Evolutionary conservation across 2,329 filamentous ascomycete genomes (phyloP).

Genomic region (Cytospora piceae): DNA sequence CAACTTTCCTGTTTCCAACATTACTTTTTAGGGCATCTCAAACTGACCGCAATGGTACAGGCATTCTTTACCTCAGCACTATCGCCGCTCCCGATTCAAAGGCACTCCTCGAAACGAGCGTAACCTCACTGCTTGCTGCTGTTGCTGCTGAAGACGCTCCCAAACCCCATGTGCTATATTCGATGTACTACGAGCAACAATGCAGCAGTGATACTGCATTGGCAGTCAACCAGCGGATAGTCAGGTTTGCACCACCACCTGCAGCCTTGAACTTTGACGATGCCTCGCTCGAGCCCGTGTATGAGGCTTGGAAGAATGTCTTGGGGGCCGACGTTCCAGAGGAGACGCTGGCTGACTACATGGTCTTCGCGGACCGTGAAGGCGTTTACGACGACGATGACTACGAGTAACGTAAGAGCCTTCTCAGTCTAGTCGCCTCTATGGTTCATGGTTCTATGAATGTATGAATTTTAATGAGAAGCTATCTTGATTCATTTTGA

Average conservation of each 20-base stretch:
- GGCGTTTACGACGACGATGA: conserved; percentile 60
- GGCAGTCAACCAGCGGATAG: conserved; percentile 47
- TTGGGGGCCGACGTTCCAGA: conserved; percentile 52
- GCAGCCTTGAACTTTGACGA: conserved; percentile 78
- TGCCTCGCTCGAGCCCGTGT: conserved; percentile 65
- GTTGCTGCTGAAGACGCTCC: conserved; percentile 34
- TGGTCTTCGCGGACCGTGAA: conserved; percentile 79
- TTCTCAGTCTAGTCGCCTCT: background rate
- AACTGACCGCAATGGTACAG: conserved; percentile 40
- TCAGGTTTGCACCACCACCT: conserved; percentile 62
- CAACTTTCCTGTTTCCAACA: conserved; percentile 29
- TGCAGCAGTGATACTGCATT: background rate
- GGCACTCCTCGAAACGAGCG: conserved; percentile 44
- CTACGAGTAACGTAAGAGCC: conserved; percentile 45
- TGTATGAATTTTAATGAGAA: conserved; percentile 32
- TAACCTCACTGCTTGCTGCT: conserved; percentile 46
- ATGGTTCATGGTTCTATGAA: conserved; percentile 25
- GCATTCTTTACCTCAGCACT: conserved; percentile 48
- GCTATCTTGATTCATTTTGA: conserved; percentile 26
- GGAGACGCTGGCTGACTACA: conserved; percentile 59
- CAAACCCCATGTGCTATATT: conserved; percentile 48
- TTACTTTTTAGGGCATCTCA: conserved; percentile 12
- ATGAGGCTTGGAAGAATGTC: conserved; percentile 70
- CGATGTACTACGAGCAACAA: conserved; percentile 59
- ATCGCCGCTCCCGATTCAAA: conserved; percentile 43